These are phyloP conservation scores for Cydonia oblonga DNA, from an alignment of 331 rosid genomes.

Conservation along the genomic window DNA sequence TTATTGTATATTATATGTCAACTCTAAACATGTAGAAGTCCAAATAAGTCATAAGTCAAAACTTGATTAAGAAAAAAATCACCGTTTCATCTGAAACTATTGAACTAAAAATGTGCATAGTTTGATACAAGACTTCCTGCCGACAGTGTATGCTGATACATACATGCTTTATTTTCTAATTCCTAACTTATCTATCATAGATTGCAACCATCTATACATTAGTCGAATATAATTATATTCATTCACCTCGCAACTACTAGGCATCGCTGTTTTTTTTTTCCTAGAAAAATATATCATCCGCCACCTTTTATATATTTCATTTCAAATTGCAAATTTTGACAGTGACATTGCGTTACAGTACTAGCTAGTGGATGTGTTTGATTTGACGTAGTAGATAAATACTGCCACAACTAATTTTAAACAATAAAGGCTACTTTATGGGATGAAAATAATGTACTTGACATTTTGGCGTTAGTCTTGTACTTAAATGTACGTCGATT, in stretches of 20 bases:
- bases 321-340: conserved; percentile 9
- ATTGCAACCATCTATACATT: neutral
- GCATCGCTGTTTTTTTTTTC: neutral
- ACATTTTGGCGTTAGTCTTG: neutral
- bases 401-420: neutral
- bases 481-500: too few species aligned
- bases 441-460: neutral
- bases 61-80: too few species aligned
- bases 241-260: neutral
- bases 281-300: neutral
- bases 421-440: neutral
- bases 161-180: neutral
- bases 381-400: conserved; percentile 3
- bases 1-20: neutral
- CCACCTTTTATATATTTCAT: neutral
- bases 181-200: conserved; percentile 4
- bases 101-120: neutral
- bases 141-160: neutral
- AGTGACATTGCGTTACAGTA: conserved; percentile 13
- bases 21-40: neutral
- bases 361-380: neutral
- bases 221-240: neutral
- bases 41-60: neutral
- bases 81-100: neutral
- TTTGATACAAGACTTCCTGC: neutral